Base-by-base conservation (phyloP, 805 yeast species). In the Kluyveromyces wickerhamii region DNA sequence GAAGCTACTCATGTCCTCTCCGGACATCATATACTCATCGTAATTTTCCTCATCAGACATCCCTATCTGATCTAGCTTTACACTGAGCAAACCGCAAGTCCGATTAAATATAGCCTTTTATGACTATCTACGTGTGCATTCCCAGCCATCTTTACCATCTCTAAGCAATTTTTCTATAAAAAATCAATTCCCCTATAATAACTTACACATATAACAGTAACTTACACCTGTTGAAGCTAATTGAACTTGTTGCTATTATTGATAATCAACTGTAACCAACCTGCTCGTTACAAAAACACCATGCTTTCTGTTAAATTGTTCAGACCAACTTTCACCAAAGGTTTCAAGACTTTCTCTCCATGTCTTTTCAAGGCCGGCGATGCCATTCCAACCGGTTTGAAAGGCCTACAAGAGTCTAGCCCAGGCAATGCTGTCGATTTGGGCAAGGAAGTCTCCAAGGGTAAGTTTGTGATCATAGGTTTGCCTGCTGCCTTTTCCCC, bases 401-500 rank as follows among this genome's bases (percentile, higher is more conserved):
- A 70, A n/a, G 63, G 76, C 26, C 59, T 72, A 39, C 61, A 53
- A 34, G 79, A 75, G 42, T 73, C 72, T 27, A 70, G 83, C 14
- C 89, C 89, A 32, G 79, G 82, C 27, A 72, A 76, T 49, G 54
- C 59, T 14, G 67, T 79, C 41, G 67, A 76, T 51, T 61, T 81
- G 33, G 72, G 80, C 18, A 66, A 67, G 26, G 60, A 57, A 40
- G 62, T 66, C 26, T 53, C 54, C 15, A 31, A 44, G 34, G 79
- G 79, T n/a, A 74, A 68, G 48, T 63, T 69, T 27, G 46, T 80
- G 24, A 59, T 79, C 25, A 66, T 79, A 14, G 67, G 80, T 27
- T 82, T 81, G 21, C 89, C 92, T 37, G 92, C 87, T 40, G 89
- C 94, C 7, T 83, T 81, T 66, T 81, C 94, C 17, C 92, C 88